phyloP scores from a whole-genome alignment of 2,329 filamentous ascomycete species.

The Gaeumannomyces sp. region DNA sequence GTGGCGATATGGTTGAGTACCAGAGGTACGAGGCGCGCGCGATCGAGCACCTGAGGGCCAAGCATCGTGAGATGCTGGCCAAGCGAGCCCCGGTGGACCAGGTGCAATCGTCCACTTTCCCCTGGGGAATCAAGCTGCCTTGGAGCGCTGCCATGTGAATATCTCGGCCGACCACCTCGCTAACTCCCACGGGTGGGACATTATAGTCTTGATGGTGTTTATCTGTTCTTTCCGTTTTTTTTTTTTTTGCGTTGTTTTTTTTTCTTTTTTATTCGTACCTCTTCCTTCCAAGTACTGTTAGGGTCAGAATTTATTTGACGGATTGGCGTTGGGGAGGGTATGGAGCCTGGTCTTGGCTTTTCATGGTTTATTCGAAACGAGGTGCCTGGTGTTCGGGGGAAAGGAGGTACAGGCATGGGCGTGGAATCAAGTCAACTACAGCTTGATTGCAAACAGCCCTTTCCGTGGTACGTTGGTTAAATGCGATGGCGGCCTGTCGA shows the following conservation, averaged over 20 bases:
- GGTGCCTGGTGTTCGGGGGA: not conserved
- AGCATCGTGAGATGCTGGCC: slow-evolving; percentile 15
- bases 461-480: too few relatives aligned
- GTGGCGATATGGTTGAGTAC: slow-evolving; percentile 40
- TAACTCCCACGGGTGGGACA: not conserved
- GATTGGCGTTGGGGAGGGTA: not conserved
- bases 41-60: slow-evolving; percentile 25
- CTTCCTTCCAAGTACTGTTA: not conserved
- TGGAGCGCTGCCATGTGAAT: not conserved
- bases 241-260: too few relatives aligned
- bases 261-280: not conserved
- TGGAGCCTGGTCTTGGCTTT: not conserved
- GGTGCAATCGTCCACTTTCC: not conserved
- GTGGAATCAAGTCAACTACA: not conserved
- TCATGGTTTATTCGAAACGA: not conserved
- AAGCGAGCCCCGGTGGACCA: slow-evolving; percentile 4
- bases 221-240: too few relatives aligned
- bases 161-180: not conserved
- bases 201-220: not conserved
- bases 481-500: not conserved
- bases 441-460: not conserved
- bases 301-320: not conserved
- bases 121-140: slow-evolving; percentile 2
- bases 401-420: not conserved
- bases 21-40: slow-evolving; percentile 37